Conservation (phyloP, 331 rosid genomes). For the Erythrophleum ivorense region DNA sequence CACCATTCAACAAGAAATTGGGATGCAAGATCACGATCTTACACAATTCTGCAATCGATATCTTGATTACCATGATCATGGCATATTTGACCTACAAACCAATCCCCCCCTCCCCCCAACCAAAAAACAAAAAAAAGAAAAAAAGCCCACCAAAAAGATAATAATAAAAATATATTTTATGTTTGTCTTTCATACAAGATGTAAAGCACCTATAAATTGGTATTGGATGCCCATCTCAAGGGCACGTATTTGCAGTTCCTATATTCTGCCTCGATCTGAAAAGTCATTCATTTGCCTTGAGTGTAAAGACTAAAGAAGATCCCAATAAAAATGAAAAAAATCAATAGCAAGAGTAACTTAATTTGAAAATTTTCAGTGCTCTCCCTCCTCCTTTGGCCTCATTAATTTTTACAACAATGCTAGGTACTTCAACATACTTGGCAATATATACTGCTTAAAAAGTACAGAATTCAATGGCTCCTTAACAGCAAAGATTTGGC, state of each 20-base stretch:
- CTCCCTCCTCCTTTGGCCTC: no score
- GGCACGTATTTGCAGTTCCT: neutral
- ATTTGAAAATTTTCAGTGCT: no score
- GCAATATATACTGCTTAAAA: neutral
- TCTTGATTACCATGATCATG: no score
- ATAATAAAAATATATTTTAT: neutral
- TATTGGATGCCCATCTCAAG: neutral
- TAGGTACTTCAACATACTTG: neutral
- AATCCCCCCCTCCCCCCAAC: no score
- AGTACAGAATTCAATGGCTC: neutral
- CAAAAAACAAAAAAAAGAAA: neutral
- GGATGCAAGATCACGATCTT: no score
- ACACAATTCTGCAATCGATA: no score
- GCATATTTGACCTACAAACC: no score
- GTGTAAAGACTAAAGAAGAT: neutral
- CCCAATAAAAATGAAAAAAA: neutral
- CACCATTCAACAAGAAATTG: no score
- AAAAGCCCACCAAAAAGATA: no score
- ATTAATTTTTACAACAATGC: neutral
- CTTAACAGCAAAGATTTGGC: neutral
- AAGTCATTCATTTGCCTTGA: neutral
- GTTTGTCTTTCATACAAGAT: neutral
- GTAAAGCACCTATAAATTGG: conserved; percentile 1
- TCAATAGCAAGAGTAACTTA: no score
- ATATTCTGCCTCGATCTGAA: neutral